phyloP scores from a whole-genome alignment of 2,329 filamentous ascomycete genomes.

The Diaporthe caulivora region DNA sequence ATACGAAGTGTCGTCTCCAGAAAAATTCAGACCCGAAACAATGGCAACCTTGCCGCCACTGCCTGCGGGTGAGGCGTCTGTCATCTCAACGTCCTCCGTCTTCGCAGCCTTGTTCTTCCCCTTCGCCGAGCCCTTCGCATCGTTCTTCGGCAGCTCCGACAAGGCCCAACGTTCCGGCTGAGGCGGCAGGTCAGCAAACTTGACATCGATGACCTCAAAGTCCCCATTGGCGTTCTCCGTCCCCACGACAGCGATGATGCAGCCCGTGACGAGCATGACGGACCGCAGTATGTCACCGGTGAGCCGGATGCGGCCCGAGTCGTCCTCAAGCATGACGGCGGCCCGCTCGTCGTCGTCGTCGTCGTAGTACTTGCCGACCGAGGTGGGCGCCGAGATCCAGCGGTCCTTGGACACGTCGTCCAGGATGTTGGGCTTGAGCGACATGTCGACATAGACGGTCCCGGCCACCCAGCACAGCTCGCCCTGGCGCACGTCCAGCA shows the following conservation, averaged over 20 bases:
- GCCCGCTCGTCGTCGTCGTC: conserved; percentile 67
- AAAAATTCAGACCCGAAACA: conserved; percentile 89
- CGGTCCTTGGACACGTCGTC: conserved; percentile 96
- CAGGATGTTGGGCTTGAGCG: conserved; percentile 93
- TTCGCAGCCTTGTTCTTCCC: conserved; percentile 54
- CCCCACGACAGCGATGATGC: conserved; percentile 93
- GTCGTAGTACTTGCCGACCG: conserved; percentile 81
- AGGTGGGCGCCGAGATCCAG: conserved; percentile 87
- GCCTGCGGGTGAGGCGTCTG: conserved; percentile 51
- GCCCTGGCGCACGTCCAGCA: conserved; percentile 95
- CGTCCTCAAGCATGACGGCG: conserved; percentile 92
- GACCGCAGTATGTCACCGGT: conserved; percentile 77
- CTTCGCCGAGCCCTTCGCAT: conserved; percentile 46
- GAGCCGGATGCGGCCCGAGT: conserved; percentile 88
- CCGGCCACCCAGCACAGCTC: conserved; percentile 95
- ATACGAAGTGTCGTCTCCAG: conserved; percentile 78
- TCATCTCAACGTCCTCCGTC: conserved; percentile 71
- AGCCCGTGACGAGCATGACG: conserved; percentile 87
- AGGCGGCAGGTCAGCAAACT: conserved; percentile 85
- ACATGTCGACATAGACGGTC: conserved; percentile 98
- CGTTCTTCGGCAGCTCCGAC: conserved; percentile 58
- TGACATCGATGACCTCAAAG: conserved; percentile 91
- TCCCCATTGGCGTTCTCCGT: conserved; percentile 94
- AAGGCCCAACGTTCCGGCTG: conserved; percentile 86
- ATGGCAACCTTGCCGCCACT: conserved; percentile 77